phyloP scores from a whole-genome alignment of 164 flowering plant species.

The Vitis rupestris region DNA sequence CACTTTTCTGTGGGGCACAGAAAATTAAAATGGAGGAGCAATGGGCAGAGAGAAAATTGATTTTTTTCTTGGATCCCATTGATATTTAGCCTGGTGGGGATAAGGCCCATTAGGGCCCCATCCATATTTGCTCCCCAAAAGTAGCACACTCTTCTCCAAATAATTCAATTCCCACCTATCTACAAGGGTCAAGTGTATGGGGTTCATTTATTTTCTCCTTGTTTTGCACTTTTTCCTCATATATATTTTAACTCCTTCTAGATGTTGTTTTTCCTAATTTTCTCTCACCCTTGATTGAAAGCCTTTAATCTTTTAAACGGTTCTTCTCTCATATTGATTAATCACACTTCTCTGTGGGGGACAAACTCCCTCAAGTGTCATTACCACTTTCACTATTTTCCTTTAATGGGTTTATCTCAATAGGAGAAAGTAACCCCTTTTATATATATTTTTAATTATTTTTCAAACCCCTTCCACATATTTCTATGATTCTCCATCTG shows the following conservation, averaged over 20 bases:
- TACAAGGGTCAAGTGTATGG: background rate
- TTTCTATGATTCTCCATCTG: background rate
- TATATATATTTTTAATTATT: background rate
- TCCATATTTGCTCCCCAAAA: constrained; percentile 56
- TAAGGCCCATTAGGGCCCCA: constrained; percentile 27
- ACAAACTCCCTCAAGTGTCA: too few species aligned
- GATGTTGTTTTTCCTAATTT: background rate
- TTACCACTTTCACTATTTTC: background rate
- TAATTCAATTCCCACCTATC: constrained; percentile 26
- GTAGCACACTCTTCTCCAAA: constrained; percentile 40
- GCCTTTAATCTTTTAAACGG: background rate
- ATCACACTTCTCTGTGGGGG: too few species aligned
- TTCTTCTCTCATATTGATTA: too few species aligned
- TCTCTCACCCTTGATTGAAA: background rate
- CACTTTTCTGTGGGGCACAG: constrained; percentile 7
- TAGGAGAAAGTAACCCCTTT: background rate
- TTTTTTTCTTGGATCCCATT: constrained; percentile 21
- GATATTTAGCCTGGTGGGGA: constrained; percentile 21
- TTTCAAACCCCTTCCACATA: background rate
- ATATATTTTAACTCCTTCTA: too few species aligned
- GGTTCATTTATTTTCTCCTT: background rate
- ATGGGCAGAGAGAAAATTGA: constrained; percentile 7
- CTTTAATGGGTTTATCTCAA: constrained; percentile 9
- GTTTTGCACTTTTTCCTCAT: background rate
- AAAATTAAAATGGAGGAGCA: constrained; percentile 2